Evolutionary conservation across 2,329 filamentous ascomycete species (phyloP).

Genomic region (Epicoccum sorghinum): DNA sequence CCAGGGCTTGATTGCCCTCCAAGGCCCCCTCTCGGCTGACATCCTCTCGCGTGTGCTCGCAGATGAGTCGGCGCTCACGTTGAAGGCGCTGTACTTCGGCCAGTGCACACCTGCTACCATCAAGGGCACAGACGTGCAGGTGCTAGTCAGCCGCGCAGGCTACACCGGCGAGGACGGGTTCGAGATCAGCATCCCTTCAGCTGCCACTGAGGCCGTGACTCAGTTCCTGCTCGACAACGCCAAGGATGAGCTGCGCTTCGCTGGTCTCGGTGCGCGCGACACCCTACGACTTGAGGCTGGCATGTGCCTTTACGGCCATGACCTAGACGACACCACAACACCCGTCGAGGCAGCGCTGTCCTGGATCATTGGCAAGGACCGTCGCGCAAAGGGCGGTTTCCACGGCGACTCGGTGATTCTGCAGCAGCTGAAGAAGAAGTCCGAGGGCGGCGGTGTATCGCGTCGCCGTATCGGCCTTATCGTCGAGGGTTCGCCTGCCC

Average conservation of each 20-base stretch:
- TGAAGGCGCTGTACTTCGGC: conserved; percentile 78
- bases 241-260: conserved; percentile 73
- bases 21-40: conserved; percentile 78
- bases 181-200: conserved; percentile 83
- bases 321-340: conserved; percentile 80
- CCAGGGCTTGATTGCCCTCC: conserved; percentile 83
- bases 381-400: conserved; percentile 75
- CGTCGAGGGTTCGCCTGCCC: conserved; percentile 83
- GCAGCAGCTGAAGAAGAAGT: conserved; percentile 74
- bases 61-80: conserved; percentile 47
- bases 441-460: conserved; percentile 72
- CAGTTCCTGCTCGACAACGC: conserved; percentile 70
- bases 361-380: conserved; percentile 86
- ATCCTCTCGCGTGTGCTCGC: conserved; percentile 71
- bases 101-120: conserved; percentile 71
- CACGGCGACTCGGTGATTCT: conserved; percentile 82
- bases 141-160: conserved; percentile 85
- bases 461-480: conserved; percentile 81
- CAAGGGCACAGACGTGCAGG: conserved; percentile 58
- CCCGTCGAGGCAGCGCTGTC: conserved; percentile 69
- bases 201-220: conserved; percentile 69
- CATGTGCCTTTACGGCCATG: conserved; percentile 99
- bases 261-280: conserved; percentile 89
- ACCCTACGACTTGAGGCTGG: conserved; percentile 93
- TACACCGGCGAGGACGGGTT: conserved; percentile 99